Evolutionary conservation across 768 basidiomycete genomes (phyloP), one percentile per base, ranked within the genome.

Genomic region (Russula abietina): DNA sequence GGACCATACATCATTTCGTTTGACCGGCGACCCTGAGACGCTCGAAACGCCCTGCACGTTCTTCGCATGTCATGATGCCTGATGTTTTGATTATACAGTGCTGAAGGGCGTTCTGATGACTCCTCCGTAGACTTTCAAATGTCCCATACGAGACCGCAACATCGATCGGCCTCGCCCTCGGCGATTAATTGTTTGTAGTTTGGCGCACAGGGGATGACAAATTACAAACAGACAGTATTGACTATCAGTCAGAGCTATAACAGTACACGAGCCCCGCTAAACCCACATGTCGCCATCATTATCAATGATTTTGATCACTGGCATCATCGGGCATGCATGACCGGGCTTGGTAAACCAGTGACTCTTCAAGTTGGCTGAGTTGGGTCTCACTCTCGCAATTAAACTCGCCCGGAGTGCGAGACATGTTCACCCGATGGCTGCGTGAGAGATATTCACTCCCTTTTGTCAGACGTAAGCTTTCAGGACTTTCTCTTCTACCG

Each of bases 21-120:
- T n/a, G 41, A 53, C 41, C 50, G 59, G 45, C 51, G 59, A 53
- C 51, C 50, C 58, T 60, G 41, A 43, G 28, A 8, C 32, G 32
- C 9, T 57, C 45, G 28, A 30, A 28, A 33, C 45, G 32, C 22
- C 32, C 28, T 9, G 41, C 14, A 24, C 7, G 43, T n/a, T 43
- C 43, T 2, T 46, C 2, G 16, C 36, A 22, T 46, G 45, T n/a
- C n/a, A n/a, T n/a, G n/a, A n/a, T n/a, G n/a, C n/a, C n/a, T n/a
- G n/a, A n/a, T n/a, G n/a, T n/a, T n/a, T n/a, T n/a, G n/a, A n/a
- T n/a, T n/a, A n/a, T n/a, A n/a, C n/a, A n/a, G n/a, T n/a, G n/a
- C n/a, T n/a, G n/a, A n/a, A n/a, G n/a, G n/a, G n/a, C n/a, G n/a
- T n/a, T n/a, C n/a, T n/a, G n/a, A n/a, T n/a, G n/a, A n/a, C n/a